phyloP scores from a whole-genome alignment of 140 eudicot species.

The Eryngium alpinum region DNA sequence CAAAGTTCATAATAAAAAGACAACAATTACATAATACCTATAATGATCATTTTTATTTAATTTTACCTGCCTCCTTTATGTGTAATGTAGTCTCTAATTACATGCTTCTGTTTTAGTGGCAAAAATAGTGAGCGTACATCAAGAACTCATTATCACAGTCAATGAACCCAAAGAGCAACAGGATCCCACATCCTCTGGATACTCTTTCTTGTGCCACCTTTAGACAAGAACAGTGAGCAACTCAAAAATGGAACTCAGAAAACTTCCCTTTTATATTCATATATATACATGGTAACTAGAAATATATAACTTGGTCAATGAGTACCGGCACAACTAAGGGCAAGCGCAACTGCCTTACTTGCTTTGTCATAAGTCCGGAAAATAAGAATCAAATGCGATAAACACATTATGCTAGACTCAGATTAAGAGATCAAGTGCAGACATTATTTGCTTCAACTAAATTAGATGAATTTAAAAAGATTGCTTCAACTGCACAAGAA shows the following conservation, averaged over 20 bases:
- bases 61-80: too few species aligned
- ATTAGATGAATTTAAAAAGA: too few species aligned
- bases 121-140: too few species aligned
- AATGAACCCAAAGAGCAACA: too few species aligned
- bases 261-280: neutral
- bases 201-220: slow-evolving; percentile 90
- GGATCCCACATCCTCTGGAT: slow-evolving; percentile 99
- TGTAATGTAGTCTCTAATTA: too few species aligned
- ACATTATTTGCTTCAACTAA: too few species aligned
- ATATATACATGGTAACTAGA: neutral
- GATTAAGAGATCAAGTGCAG: neutral
- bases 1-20: too few species aligned
- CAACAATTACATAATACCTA: too few species aligned
- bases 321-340: slow-evolving; percentile 92
- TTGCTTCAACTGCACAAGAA: too few species aligned
- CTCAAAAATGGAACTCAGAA: neutral
- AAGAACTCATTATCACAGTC: too few species aligned
- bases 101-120: too few species aligned
- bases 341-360: slow-evolving; percentile 96
- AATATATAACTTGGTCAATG: slow-evolving; percentile 70
- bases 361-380: slow-evolving; percentile 92
- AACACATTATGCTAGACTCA: neutral
- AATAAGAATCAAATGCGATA: slow-evolving; percentile 4
- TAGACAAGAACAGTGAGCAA: slow-evolving; percentile 58
- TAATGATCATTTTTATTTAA: too few species aligned